A percentile compares a stretch with the other conserved stretches of the same genome.
These are phyloP conservation scores for Scheffersomyces stipitis DNA, from an alignment of 805 yeast genomes.

Conservation along the genomic window DNA sequence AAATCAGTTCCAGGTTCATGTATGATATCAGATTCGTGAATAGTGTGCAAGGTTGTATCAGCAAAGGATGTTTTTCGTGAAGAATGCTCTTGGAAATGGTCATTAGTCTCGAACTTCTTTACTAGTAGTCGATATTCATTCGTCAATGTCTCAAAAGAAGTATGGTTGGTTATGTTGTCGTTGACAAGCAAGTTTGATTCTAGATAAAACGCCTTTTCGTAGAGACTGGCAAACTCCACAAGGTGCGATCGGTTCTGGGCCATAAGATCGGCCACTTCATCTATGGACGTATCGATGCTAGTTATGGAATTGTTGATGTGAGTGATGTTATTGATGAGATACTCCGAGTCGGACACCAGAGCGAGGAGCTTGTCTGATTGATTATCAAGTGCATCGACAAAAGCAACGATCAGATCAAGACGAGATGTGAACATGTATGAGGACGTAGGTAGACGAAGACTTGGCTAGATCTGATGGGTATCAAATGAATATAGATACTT, in stretches of 20 bases:
- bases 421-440: conserved; percentile 7
- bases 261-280: conserved; percentile 22
- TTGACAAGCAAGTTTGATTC: conserved; percentile 33
- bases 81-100: conserved; percentile 2
- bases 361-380: conserved; percentile 24
- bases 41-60: not conserved
- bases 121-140: conserved; percentile 28
- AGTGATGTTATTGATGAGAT: conserved; percentile 20
- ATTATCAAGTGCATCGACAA: conserved; percentile 31
- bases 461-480: too few relatives aligned
- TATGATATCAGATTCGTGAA: too few relatives aligned
- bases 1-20: not conserved
- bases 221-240: conserved; percentile 27
- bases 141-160: conserved; percentile 27
- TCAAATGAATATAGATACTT: too few relatives aligned
- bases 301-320: conserved; percentile 20
- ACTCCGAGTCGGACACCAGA: conserved; percentile 21
- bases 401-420: conserved; percentile 29
- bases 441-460: not conserved
- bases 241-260: conserved; percentile 21
- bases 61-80: not conserved
- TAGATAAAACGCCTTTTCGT: conserved; percentile 31
- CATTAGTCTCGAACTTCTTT: conserved; percentile 14
- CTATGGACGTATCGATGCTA: conserved; percentile 28
- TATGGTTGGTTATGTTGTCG: conserved; percentile 32